phyloP scores from a whole-genome alignment of 78 protist genomes.

The Speleostelium caveatum region DNA sequence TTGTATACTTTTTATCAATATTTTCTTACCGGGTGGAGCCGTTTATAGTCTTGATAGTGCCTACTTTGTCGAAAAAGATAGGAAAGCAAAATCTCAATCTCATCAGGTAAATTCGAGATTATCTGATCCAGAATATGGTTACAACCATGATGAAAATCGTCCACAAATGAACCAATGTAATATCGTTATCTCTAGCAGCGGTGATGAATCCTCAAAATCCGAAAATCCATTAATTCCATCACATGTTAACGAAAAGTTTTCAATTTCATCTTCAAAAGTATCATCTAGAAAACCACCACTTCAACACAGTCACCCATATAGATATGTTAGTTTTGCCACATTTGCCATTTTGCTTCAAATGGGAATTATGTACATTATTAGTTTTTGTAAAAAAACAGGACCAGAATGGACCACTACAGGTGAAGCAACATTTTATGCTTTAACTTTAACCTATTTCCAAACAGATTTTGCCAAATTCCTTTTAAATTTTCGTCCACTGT shows the following conservation, averaged over 20 bases:
- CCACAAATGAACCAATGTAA: too few relatives aligned
- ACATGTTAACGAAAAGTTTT: too few relatives aligned
- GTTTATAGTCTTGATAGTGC: constrained; percentile 18
- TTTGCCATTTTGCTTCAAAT: constrained; percentile 23
- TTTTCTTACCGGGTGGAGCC: constrained; percentile 48
- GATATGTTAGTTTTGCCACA: constrained; percentile 46
- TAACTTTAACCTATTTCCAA: constrained; percentile 30
- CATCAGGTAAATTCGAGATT: too few relatives aligned
- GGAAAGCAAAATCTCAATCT: too few relatives aligned
- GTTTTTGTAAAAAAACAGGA: constrained; percentile 51
- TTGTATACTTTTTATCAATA: constrained; percentile 48
- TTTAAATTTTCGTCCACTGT: constrained; percentile 9
- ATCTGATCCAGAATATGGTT: too few relatives aligned
- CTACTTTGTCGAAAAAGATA: neutral
- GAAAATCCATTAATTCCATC: too few relatives aligned
- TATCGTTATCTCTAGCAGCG: too few relatives aligned
- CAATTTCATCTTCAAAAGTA: too few relatives aligned
- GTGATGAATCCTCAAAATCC: too few relatives aligned
- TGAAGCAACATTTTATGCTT: constrained; percentile 67
- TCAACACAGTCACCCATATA: neutral
- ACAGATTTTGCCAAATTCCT: constrained; percentile 44
- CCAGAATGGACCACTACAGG: constrained; percentile 61
- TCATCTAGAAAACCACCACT: neutral
- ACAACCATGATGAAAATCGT: too few relatives aligned
- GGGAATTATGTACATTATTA: constrained; percentile 47